Base-by-base conservation (phyloP, 228 moss, liverwort and hornwort species). In the Sphagnum magellanicum region DNA sequence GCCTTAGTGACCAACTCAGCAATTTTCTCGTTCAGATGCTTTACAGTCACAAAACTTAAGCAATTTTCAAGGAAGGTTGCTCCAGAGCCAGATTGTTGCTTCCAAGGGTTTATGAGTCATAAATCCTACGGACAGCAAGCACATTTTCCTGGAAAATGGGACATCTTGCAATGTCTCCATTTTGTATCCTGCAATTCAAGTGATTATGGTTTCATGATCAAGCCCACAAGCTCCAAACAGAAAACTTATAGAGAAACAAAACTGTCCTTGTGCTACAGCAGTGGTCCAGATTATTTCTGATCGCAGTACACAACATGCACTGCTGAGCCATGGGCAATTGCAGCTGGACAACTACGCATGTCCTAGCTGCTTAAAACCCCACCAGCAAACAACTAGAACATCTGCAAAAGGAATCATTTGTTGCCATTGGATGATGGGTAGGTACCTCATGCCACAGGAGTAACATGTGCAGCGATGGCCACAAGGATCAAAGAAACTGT, bases 401-500 rank as follows among this genome's bases (percentile, higher is more conserved):
- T 13, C 50, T 49, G 49, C 64, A 64, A 8, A 32, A n/a, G 15
- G 5, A 64, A 49, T 9, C 46, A 49, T 8, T 6, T 17, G 49
- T 47, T 46, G 7, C 48, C 49, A 6, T 6, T 32, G 48, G 3
- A 49, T 8, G 10, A 49, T 17, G 49, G 5, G 32, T 8, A 69
- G 63, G 50, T 47, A 84, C 84, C 78, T 84, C 67, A 69, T 57
- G 65, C 84, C 84, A 61, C 84, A 84, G 9, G 84, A 79, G 70
- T 84, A 84, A 67, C 84, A 84, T 51, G 81, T 78, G 72, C 81
- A 84, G 57, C 78, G 71, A 74, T 84, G 84, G 59, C 84, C 84
- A 64, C 84, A 84, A 74, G 81, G 84, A 72, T 84, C 84, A 10
- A 84, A 78, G 63, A 84, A 84, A 65, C 84, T 78, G 74, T 84